phyloP scores from a whole-genome alignment of 768 basidiomycete genomes.

The Xerocomus brunneocitrinus region DNA sequence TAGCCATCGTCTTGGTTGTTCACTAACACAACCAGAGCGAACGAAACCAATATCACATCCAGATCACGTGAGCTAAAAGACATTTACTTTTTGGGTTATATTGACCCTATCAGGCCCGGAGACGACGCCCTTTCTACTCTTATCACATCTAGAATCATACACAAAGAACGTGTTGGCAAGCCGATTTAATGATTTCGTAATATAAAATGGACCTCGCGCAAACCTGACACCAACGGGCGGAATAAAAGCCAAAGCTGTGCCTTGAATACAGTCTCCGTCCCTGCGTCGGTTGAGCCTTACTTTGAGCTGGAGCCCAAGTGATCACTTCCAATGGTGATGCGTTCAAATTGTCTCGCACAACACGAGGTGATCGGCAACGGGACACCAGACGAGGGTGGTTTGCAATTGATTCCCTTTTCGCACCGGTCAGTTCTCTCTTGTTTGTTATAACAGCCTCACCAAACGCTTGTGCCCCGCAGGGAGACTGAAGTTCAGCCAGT shows the following conservation, averaged over 20 bases:
- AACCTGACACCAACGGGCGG: too few relatives aligned
- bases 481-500: background rate
- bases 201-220: too few relatives aligned
- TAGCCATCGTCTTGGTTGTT: background rate
- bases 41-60: too few relatives aligned
- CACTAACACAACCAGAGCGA: too few relatives aligned
- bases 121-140: too few relatives aligned
- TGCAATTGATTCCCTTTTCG: background rate
- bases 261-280: too few relatives aligned
- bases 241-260: too few relatives aligned
- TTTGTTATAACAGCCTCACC: background rate
- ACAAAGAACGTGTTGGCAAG: background rate
- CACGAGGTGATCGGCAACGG: background rate
- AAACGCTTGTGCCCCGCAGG: background rate
- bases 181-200: background rate
- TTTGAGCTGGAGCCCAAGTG: background rate
- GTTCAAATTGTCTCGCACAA: background rate
- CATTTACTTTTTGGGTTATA: too few relatives aligned
- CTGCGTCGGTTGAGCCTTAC: background rate
- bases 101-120: background rate
- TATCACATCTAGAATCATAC: too few relatives aligned
- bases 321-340: background rate
- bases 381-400: background rate
- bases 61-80: background rate
- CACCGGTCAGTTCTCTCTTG: conserved; percentile 2